A percentile compares a stretch with the other conserved stretches of the same genome.
Evolutionary conservation across 768 basidiomycete species (phyloP).

Genomic region (Paxillus ammoniavirescens): DNA sequence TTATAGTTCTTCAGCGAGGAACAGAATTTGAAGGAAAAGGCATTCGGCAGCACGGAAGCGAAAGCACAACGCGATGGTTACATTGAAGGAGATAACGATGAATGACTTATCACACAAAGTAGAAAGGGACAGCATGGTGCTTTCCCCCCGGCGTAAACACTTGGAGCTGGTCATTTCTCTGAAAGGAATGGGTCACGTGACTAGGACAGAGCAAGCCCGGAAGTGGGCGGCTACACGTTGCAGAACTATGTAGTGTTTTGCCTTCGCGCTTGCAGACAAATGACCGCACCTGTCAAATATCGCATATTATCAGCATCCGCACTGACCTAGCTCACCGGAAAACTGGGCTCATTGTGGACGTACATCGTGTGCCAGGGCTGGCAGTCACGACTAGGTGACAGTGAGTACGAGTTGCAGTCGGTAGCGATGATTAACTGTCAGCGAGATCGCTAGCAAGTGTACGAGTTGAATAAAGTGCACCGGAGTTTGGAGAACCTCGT

Average conservation of each 20-base stretch:
- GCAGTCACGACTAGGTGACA: background rate
- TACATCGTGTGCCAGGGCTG: background rate
- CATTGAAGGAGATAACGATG: constrained; percentile 16
- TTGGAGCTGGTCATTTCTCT: background rate
- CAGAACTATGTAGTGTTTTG: constrained; percentile 8
- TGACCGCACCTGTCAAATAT: background rate
- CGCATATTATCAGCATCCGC: background rate
- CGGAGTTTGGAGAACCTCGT: background rate
- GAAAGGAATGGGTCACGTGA: constrained; percentile 16
- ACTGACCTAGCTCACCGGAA: background rate
- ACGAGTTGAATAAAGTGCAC: background rate
- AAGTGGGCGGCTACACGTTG: constrained; percentile 23
- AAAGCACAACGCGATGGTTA: constrained; percentile 6
- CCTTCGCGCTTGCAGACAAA: background rate
- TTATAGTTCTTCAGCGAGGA: constrained; percentile 13
- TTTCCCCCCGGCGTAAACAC: background rate
- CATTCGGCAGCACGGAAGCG: background rate
- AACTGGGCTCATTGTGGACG: background rate
- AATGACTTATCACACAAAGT: constrained; percentile 20
- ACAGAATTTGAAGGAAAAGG: background rate
- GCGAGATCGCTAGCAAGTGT: background rate
- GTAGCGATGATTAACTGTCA: background rate
- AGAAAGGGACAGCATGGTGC: constrained; percentile 11
- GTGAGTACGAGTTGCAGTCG: background rate
- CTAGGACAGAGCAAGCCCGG: constrained; percentile 25